These are phyloP conservation scores for Allium cepa DNA, from an alignment of 106 monocot species.

Conservation along the genomic window DNA sequence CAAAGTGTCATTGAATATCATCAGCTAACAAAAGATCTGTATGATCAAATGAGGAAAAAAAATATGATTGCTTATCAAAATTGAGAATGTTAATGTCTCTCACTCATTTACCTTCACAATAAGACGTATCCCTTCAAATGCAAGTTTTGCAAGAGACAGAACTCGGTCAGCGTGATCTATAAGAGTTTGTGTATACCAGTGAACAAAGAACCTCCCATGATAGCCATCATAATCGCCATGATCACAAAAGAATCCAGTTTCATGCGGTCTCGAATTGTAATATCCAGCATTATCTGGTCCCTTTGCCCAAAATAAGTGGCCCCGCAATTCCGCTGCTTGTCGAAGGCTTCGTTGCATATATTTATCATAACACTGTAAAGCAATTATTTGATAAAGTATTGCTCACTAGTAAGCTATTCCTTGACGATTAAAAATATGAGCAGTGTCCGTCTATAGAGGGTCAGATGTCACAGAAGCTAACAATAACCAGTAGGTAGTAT, in stretches of 20 bases:
- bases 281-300: constrained; percentile 94
- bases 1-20: too few species aligned
- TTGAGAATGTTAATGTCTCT: background rate
- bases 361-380: constrained; percentile 82
- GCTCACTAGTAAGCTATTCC: too few species aligned
- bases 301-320: constrained; percentile 79
- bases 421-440: too few species aligned
- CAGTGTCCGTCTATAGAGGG: too few species aligned
- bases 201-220: constrained; percentile 91
- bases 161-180: constrained; percentile 81
- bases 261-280: constrained; percentile 82
- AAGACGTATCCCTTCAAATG: constrained; percentile 73
- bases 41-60: too few species aligned
- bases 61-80: too few species aligned
- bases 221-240: constrained; percentile 88
- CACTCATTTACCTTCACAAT: constrained; percentile 58
- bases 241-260: constrained; percentile 94
- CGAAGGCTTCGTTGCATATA: constrained; percentile 77
- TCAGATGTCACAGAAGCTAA: too few species aligned
- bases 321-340: constrained; percentile 63
- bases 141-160: constrained; percentile 71
- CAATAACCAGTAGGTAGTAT: too few species aligned
- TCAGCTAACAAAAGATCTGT: too few species aligned
- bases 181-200: constrained; percentile 73
- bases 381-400: too few species aligned